Evolutionary conservation across 371 early-diverging fungal genomes (phyloP).

Genomic region (Rhizopus microsporus): DNA sequence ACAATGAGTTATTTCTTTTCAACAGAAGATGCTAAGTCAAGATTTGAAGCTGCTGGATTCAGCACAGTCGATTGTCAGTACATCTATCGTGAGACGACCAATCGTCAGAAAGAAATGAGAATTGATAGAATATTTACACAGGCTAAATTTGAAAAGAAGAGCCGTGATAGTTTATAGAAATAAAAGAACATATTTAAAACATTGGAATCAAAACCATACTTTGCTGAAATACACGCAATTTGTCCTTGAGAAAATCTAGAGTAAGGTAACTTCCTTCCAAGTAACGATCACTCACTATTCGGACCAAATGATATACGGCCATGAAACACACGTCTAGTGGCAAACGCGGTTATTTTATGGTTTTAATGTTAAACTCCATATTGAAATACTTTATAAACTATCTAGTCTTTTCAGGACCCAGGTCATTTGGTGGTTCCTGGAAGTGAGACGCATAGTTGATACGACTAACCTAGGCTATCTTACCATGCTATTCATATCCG

Average conservation of each 20-base stretch:
- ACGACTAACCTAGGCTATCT: conserved; percentile 49
- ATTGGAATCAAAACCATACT: neutral
- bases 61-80: conserved; percentile 70
- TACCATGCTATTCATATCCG: conserved; percentile 37
- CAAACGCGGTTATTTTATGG: conserved; percentile 79
- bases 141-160: conserved; percentile 67
- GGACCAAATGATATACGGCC: conserved; percentile 81
- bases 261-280: conserved; percentile 82
- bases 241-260: conserved; percentile 79
- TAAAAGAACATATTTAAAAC: neutral
- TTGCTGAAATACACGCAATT: neutral
- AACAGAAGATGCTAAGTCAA: conserved; percentile 50
- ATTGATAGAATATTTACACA: conserved; percentile 90
- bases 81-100: conserved; percentile 79
- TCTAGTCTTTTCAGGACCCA: conserved; percentile 43
- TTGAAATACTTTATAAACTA: conserved; percentile 73
- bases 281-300: conserved; percentile 67
- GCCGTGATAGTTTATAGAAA: neutral
- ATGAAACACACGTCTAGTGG: conserved; percentile 83
- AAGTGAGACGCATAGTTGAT: conserved; percentile 90
- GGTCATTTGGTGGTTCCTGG: conserved; percentile 75
- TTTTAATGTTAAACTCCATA: conserved; percentile 60
- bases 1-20: conserved; percentile 72
- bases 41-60: conserved; percentile 72
- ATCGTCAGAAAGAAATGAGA: conserved; percentile 72